Percentiles rank a stretch among this genome's conserved stretches.
Conservation (phyloP, 2,329 filamentous ascomycete species). For the Tolypocladium nubicola region DNA sequence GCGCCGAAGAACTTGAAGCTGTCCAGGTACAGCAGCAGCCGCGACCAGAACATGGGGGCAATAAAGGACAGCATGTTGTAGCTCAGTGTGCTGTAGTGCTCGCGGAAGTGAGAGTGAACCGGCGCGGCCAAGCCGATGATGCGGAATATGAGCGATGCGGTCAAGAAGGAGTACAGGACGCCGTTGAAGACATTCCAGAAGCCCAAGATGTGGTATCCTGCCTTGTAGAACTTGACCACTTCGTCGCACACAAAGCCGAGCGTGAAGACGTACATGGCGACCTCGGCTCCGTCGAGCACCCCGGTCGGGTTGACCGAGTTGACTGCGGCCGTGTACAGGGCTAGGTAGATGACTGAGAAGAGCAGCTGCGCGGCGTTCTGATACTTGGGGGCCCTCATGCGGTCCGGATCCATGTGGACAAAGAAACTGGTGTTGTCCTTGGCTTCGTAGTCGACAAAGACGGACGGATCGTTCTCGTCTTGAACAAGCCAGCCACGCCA, state of each 20-base stretch:
- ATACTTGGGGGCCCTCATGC: constrained; percentile 85
- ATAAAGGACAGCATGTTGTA: constrained; percentile 93
- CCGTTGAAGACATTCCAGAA: constrained; percentile 98
- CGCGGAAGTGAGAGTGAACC: constrained; percentile 32
- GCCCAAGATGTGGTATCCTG: constrained; percentile 79
- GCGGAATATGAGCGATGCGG: constrained; percentile 67
- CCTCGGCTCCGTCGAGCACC: constrained; percentile 75
- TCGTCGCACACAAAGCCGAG: constrained; percentile 87
- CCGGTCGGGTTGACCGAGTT: constrained; percentile 85
- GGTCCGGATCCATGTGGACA: constrained; percentile 81
- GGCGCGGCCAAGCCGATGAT: constrained; percentile 64
- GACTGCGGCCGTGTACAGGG: constrained; percentile 79
- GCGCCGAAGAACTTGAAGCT: constrained; percentile 92
- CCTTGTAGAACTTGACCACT: constrained; percentile 81
- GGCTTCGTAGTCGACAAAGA: constrained; percentile 78
- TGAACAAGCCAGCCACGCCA: constrained; percentile 98
- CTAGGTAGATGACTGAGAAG: constrained; percentile 74
- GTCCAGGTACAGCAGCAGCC: constrained; percentile 85
- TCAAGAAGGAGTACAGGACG: constrained; percentile 67
- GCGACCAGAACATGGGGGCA: constrained; percentile 94
- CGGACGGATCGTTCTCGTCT: constrained; percentile 80
- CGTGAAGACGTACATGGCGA: constrained; percentile 82
- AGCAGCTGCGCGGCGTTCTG: constrained; percentile 85
- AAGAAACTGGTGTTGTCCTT: constrained; percentile 71
- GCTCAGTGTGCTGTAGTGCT: constrained; percentile 64